A percentile compares a stretch with the other conserved stretches of the same genome.
Conservation (phyloP, 208 protist genomes). For the Acanthamoeba culbertsoni region DNA sequence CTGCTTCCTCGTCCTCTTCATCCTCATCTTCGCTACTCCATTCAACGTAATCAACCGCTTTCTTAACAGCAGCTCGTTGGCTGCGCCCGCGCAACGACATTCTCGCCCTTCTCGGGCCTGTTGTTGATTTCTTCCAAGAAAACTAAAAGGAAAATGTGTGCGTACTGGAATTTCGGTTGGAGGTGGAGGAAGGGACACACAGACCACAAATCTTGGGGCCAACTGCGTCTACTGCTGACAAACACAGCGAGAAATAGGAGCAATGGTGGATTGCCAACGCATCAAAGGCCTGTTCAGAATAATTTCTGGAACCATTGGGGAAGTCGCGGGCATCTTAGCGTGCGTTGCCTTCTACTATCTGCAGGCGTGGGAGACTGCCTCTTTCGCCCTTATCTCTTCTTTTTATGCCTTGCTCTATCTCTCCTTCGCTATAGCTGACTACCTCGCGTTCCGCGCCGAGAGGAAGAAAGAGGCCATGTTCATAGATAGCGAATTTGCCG, state of each 20-base stretch:
- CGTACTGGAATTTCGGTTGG: too few species aligned
- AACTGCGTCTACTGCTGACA: too few species aligned
- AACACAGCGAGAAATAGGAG: too few species aligned
- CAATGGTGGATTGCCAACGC: background rate
- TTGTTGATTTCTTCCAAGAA: background rate
- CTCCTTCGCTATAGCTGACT: background rate
- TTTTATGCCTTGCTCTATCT: background rate
- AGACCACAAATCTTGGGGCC: too few species aligned
- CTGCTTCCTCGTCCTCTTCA: background rate
- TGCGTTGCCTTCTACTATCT: background rate
- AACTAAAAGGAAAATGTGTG: too few species aligned
- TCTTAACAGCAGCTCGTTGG: background rate
- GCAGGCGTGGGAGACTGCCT: background rate
- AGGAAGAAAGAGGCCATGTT: background rate
- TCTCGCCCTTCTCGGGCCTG: background rate
- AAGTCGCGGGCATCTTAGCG: background rate
- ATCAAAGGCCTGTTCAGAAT: background rate
- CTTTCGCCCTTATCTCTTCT: background rate
- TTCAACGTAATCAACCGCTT: background rate
- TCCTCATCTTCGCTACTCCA: background rate
- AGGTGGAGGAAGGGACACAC: too few species aligned
- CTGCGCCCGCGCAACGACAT: constrained; percentile 20
- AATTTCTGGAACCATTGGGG: background rate
- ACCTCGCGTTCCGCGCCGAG: background rate
- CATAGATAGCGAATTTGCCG: too few species aligned